Percentiles rank a stretch among this genome's conserved stretches.
Evolutionary conservation across 2,329 filamentous ascomycete species (phyloP).

Genomic region (Trichoderma hamatum): DNA sequence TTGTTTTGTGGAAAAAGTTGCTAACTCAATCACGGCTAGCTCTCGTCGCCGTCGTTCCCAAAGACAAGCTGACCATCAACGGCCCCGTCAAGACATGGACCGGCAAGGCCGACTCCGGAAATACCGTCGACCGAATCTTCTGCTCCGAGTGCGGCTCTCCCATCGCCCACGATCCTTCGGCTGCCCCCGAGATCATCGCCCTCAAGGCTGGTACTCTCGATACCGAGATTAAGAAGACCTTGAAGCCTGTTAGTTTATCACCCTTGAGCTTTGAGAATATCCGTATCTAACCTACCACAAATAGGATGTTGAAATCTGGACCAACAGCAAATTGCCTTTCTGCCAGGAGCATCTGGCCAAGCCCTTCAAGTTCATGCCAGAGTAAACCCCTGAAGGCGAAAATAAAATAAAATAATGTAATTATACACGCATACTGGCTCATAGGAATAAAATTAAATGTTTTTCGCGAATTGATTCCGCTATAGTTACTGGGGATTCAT

Average conservation of each 20-base stretch:
- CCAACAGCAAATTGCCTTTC: constrained; percentile 68
- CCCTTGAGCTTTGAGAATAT: too few species aligned
- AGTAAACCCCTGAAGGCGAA: constrained; percentile 43
- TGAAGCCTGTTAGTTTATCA: constrained; percentile 61
- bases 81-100: constrained; percentile 68
- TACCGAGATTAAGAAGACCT: constrained; percentile 65
- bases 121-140: constrained; percentile 68
- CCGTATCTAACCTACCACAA: constrained; percentile 14
- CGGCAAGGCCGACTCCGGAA: constrained; percentile 62
- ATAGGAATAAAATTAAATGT: neutral
- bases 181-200: constrained; percentile 70
- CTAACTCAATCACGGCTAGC: constrained; percentile 46
- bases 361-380: constrained; percentile 65
- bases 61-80: constrained; percentile 65
- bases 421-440: neutral
- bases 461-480: neutral
- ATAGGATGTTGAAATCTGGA: constrained; percentile 71
- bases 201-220: constrained; percentile 69
- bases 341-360: constrained; percentile 67
- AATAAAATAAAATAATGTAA: neutral
- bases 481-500: neutral
- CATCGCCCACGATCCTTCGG: constrained; percentile 70
- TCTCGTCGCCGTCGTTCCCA: constrained; percentile 67
- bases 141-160: constrained; percentile 70
- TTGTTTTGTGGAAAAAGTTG: neutral